Evolutionary conservation across 2,329 filamentous ascomycete genomes (phyloP).

Genomic region (Epichloe sibirici): DNA sequence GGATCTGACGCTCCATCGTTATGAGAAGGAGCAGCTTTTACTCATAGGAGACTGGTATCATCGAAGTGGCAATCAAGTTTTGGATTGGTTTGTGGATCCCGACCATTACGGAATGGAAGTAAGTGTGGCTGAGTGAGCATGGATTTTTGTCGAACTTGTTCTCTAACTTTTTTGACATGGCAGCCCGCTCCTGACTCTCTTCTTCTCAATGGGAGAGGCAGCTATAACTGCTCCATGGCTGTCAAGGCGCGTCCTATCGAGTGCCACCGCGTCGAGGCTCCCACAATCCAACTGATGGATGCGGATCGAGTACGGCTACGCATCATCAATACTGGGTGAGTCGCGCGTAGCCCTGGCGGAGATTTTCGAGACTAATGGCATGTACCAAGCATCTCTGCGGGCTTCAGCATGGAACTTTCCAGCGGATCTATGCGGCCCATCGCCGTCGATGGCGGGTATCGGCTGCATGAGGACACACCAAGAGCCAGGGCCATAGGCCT

Average conservation of each 20-base stretch:
- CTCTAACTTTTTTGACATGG: constrained; percentile 11
- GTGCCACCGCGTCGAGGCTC: constrained; percentile 6
- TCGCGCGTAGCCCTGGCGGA: not conserved
- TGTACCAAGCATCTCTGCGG: constrained; percentile 3
- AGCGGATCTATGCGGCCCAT: constrained; percentile 8
- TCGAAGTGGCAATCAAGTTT: constrained; percentile 20
- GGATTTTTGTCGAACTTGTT: constrained; percentile 7
- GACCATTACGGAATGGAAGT: constrained; percentile 10
- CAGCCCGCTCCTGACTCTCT: constrained; percentile 29
- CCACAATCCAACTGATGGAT: constrained; percentile 5
- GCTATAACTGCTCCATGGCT: constrained; percentile 12
- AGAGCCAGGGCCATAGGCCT: constrained; percentile 8
- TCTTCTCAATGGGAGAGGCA: constrained; percentile 24
- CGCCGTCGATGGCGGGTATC: constrained; percentile 10
- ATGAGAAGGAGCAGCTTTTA: constrained; percentile 22
- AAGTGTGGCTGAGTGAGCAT: not conserved
- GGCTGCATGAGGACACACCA: constrained; percentile 6
- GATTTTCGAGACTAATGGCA: not conserved
- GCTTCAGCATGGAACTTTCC: constrained; percentile 3
- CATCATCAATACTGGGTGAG: constrained; percentile 10
- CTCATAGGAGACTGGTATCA: constrained; percentile 29
- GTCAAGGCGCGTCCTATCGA: constrained; percentile 8
- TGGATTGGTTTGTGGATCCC: constrained; percentile 12
- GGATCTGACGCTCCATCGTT: constrained; percentile 10
- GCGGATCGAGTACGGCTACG: constrained; percentile 8